Evolutionary conservation across 306 rosid genomes (phyloP), one percentile per base, ranked within the genome.

Genomic region (Prinsepia uniflora): DNA sequence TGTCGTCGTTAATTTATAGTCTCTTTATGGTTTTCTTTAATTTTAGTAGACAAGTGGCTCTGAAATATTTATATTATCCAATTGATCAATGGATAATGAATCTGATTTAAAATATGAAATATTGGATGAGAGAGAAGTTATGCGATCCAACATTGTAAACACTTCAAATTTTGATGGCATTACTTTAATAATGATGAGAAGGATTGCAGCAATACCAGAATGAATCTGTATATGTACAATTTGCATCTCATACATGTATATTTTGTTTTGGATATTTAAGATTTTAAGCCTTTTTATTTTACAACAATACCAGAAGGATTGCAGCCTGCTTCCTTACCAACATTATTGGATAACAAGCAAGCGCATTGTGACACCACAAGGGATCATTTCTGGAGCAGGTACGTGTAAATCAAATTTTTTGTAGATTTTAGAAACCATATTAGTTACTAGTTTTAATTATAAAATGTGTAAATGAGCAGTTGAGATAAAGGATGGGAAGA

Each of bases 331-430:
- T 77, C 96, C 92, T 42, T 49, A 77, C 72, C 74, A 63, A 50
- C 95, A 85, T 67, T 90, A 67, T 64, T 91, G 97, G 97, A 89
- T 94, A 70, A 52, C 87, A 49, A 94, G 97, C 87, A 87, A 89
- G 68, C 97, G 95, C 59, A 89, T 91, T 72, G 86, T 94, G 73
- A 94, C 96, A 7, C 88, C 92, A 10, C 83, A 87, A 68, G 97
- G 96, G 61, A 70, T 91, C 76, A 81, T 94, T 75, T 90, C 92
- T 75, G 99, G 96, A 55, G 82, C 96, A 80, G 95, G 97, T 84
- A 80, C 40, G 82, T 72, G 65, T 14, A 49, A 49, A 7, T 30
- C 58, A 11, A 42, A 41, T 10, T 46, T 46, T 46, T 13, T 4
- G 49, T 46, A 0, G 49, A 9, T 53, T 53, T 18, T 18, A 8